Evolutionary conservation across 1,284 basidiomycete genomes (phyloP).

Genomic region (Gymnopus androsaceus): DNA sequence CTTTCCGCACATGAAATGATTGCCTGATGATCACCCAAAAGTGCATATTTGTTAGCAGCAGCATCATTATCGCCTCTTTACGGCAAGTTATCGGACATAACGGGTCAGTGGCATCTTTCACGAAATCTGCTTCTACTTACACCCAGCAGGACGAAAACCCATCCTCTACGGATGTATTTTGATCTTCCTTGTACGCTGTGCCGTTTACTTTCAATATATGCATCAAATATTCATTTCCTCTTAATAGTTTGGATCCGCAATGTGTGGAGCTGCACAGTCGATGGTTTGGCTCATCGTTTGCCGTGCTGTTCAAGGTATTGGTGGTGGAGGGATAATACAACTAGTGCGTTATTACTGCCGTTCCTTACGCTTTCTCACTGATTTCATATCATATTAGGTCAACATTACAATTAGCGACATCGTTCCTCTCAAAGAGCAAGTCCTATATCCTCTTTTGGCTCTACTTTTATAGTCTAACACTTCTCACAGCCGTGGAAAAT

Average conservation of each 20-base stretch:
- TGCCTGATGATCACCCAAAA: constrained; percentile 25
- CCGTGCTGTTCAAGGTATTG: constrained; percentile 82
- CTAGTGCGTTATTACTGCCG: constrained; percentile 32
- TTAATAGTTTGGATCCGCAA: constrained; percentile 68
- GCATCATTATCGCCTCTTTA: constrained; percentile 73
- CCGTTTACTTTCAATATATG: neutral
- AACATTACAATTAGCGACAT: constrained; percentile 83
- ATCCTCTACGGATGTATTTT: constrained; percentile 69
- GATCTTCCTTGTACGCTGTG: constrained; percentile 62
- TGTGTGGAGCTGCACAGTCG: constrained; percentile 81
- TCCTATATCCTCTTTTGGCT: neutral
- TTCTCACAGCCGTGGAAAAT: constrained; percentile 66
- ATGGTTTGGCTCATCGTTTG: constrained; percentile 77
- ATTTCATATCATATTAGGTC: constrained; percentile 29
- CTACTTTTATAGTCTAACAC: constrained; percentile 1
- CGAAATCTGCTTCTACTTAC: neutral
- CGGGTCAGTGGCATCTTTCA: constrained; percentile 34
- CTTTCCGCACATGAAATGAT: neutral
- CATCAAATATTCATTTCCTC: constrained; percentile 5
- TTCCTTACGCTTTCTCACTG: neutral
- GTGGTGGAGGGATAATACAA: constrained; percentile 76
- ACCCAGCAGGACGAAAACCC: constrained; percentile 66
- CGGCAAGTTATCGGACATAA: constrained; percentile 56
- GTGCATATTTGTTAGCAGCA: constrained; percentile 74
- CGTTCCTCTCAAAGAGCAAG: constrained; percentile 72